These are phyloP conservation scores for Phytophthora chlamydospora DNA, from an alignment of 352 stramenopile genomes.

Conservation along the genomic window DNA sequence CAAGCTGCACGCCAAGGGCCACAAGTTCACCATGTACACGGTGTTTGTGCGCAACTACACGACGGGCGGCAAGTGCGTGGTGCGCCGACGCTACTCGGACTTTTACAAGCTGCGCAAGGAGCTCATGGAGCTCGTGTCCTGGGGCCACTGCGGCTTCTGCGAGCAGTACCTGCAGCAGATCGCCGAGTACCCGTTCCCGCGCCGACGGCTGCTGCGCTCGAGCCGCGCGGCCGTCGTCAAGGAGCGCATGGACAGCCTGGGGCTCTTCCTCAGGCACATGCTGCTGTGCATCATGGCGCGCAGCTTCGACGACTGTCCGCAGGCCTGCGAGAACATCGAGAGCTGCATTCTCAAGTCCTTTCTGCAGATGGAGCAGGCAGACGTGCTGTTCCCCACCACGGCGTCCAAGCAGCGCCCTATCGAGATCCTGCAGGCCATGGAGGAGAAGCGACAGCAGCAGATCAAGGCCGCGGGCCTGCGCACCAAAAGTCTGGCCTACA, in stretches of 20 bases:
- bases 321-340: slow-evolving; percentile 73
- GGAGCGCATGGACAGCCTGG: slow-evolving; percentile 85
- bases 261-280: slow-evolving; percentile 79
- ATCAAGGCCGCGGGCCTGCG: slow-evolving; percentile 66
- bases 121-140: slow-evolving; percentile 82
- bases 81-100: slow-evolving; percentile 83
- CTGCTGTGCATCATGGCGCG: slow-evolving; percentile 74
- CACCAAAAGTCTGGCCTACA: slow-evolving; percentile 55
- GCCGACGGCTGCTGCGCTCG: slow-evolving; percentile 75
- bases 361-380: slow-evolving; percentile 71
- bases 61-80: slow-evolving; percentile 77
- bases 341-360: slow-evolving; percentile 78
- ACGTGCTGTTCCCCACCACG: slow-evolving; percentile 56
- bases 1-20: slow-evolving; percentile 38
- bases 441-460: slow-evolving; percentile 75
- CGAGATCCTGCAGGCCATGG: slow-evolving; percentile 69
- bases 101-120: slow-evolving; percentile 88
- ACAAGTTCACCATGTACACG: slow-evolving; percentile 88
- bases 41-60: slow-evolving; percentile 81
- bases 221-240: slow-evolving; percentile 74
- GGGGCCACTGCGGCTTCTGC: slow-evolving; percentile 75
- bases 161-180: slow-evolving; percentile 71
- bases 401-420: slow-evolving; percentile 63
- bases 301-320: slow-evolving; percentile 70
- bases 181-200: slow-evolving; percentile 79